Base-by-base conservation (phyloP, 78 protist genomes). In the Polysphondylium violaceum region DNA sequence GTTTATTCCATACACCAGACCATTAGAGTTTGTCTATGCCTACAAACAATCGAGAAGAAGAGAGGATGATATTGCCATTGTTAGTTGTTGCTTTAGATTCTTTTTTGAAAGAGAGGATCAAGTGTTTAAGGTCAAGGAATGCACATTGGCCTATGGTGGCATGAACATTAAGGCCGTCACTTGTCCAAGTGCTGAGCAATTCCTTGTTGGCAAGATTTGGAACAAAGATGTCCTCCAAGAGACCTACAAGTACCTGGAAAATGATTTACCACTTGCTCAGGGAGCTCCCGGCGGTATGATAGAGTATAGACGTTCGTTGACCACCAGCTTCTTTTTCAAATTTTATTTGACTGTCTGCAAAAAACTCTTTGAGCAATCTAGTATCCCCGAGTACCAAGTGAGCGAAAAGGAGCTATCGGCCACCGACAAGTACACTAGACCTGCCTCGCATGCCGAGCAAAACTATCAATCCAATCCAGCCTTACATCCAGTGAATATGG, bases 41-140 rank as follows among this genome's bases (percentile, higher is more conserved):
- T 97, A 59, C 76, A 97, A 97, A 76, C 97, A 91, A 72, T 73
- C 95, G 0, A 47, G 97, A 43, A 69, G 98, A 16, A 61, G 94
- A 36, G 98, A 97, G 17, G 98, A 97, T 87, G 98, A 97, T 78
- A 97, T 97, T 65, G 97, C 98, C 33, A 96, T 97, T 38, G 97
- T 96, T 16, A 93, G 87, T 25, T 76, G 95, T 27, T 87, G 87
- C 38, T 38, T 97, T 71, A 86, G 97, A 78, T 94, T 93, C 17
- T 23, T n/a, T 0, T 58, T 96, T 16, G 60, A 35, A 3, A 0
- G 4, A 12, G 58, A 40, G 0, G 12, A 12, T 2, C 12, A 43
- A 0, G 11, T 43, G 9, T 74, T 56, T 31, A 25, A 14, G 4
- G 25, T 75, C 11, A 27, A 67, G 43, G 92, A 86, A 4, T 36